Base-by-base conservation (phyloP, 2,329 filamentous ascomycete species). In the Epichloe bromicola region DNA sequence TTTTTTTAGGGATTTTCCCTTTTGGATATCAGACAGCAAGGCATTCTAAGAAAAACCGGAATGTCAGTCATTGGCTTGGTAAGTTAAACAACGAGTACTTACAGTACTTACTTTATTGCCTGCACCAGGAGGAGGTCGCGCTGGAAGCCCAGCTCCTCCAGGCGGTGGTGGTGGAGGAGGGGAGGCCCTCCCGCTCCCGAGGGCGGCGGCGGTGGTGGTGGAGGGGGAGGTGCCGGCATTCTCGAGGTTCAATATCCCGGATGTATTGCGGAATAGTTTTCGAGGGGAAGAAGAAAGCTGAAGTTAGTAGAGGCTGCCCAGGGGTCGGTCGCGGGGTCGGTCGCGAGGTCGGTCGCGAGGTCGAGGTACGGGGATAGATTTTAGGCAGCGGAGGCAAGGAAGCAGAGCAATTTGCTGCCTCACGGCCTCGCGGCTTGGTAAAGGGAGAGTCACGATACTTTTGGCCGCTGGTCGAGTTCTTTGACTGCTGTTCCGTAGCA, bases 11-110 rank as follows among this genome's bases (percentile, higher is more conserved):
- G 74, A 72, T 58, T 71, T 76, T 57, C 91, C 93, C 67, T 94
- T 95, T 58, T 74, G 73, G 59, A 98, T 98, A 67, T 97, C 91
- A 62, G 81, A 78, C 43, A 97, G 79, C 37, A 98, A 76, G 50
- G 91, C 90, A 60, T 85, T 85, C 91, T 97, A 45, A 60, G 4
- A 17, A 3, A 43, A 23, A 53, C 19, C 23, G 49, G 57, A 61
- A 51, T 15, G 19, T 42, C 19, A 54, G 33, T 12, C 43, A 20
- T 14, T 30, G 14, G 14, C 14, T 10, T 23, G 15, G 46, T 17
- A 33, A 2, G 4, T 23, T 19, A 5, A n/a, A 20, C 3, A 19
- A 14, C 34, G 52, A 39, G n/a, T 51, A 72, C 81, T 61, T 76
- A 89, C 86, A 39, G n/a, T 51, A 72, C 81, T 61, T 76, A 89